These are phyloP conservation scores for Xylaria intraflava DNA, from an alignment of 495 filamentous ascomycete species.

Conservation along the genomic window DNA sequence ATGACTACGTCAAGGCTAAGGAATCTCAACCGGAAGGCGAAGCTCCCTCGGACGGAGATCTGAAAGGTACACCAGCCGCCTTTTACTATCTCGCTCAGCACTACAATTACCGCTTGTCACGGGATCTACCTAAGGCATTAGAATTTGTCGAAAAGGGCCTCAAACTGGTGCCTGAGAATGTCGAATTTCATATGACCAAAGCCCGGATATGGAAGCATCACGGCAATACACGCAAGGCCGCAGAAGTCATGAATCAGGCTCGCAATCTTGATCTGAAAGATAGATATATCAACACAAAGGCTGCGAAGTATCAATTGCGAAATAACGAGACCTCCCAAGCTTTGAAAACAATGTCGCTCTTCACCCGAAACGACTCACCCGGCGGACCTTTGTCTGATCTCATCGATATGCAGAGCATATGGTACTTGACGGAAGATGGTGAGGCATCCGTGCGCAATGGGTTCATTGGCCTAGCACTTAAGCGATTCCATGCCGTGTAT, in stretches of 20 bases:
- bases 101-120: slow-evolving; percentile 86
- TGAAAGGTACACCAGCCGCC: slow-evolving; percentile 66
- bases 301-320: slow-evolving; percentile 92
- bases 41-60: slow-evolving; percentile 44
- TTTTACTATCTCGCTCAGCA: slow-evolving; percentile 94
- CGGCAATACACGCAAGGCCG: slow-evolving; percentile 72
- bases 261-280: slow-evolving; percentile 78
- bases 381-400: slow-evolving; percentile 87
- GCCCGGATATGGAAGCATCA: slow-evolving; percentile 92
- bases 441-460: slow-evolving; percentile 80
- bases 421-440: slow-evolving; percentile 93
- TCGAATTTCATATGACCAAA: slow-evolving; percentile 93
- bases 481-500: slow-evolving; percentile 77
- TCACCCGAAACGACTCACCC: slow-evolving; percentile 78
- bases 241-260: slow-evolving; percentile 83
- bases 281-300: slow-evolving; percentile 96
- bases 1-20: slow-evolving; percentile 63
- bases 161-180: slow-evolving; percentile 64
- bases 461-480: slow-evolving; percentile 78
- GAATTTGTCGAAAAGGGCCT: slow-evolving; percentile 80
- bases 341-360: slow-evolving; percentile 84
- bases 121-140: slow-evolving; percentile 73
- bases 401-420: slow-evolving; percentile 97
- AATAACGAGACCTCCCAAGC: slow-evolving; percentile 85
- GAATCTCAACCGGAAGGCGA: slow-evolving; percentile 37